Evolutionary conservation across 192 early-diverging fungal species (phyloP).

Genomic region (Ambispora gerdemannii): DNA sequence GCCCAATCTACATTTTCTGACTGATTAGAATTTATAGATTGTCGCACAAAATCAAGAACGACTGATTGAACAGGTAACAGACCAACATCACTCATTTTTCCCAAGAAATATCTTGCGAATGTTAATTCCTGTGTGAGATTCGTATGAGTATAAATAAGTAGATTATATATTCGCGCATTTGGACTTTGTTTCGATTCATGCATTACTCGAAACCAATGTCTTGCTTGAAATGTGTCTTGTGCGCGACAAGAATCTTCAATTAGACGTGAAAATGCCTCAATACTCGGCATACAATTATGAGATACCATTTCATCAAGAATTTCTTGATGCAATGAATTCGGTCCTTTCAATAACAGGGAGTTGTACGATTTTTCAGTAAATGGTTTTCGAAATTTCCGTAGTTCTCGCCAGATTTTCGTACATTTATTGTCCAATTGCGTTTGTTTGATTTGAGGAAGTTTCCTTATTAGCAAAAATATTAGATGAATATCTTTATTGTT

Average conservation of each 20-base stretch:
- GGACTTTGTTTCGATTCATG: neutral
- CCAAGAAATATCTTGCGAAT: neutral
- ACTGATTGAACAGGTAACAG: neutral
- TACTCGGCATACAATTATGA: neutral
- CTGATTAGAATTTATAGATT: neutral
- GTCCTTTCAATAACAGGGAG: neutral
- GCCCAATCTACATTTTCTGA: neutral
- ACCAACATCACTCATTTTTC: neutral
- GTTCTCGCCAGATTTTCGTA: neutral
- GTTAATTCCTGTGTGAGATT: neutral
- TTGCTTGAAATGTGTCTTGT: neutral
- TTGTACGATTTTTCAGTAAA: neutral
- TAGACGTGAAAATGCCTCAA: neutral
- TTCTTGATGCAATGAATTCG: neutral
- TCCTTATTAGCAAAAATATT: neutral
- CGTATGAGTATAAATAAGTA: neutral
- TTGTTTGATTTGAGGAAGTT: neutral
- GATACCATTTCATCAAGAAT: neutral
- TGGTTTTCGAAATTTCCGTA: neutral
- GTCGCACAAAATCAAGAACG: neutral
- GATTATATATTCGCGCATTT: neutral
- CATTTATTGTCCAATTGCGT: neutral
- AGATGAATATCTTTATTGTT: neutral
- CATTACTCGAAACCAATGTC: neutral
- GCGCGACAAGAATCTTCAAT: neutral